phyloP scores from a whole-genome alignment of 768 basidiomycete species.

The Gautieria morchelliformis region DNA sequence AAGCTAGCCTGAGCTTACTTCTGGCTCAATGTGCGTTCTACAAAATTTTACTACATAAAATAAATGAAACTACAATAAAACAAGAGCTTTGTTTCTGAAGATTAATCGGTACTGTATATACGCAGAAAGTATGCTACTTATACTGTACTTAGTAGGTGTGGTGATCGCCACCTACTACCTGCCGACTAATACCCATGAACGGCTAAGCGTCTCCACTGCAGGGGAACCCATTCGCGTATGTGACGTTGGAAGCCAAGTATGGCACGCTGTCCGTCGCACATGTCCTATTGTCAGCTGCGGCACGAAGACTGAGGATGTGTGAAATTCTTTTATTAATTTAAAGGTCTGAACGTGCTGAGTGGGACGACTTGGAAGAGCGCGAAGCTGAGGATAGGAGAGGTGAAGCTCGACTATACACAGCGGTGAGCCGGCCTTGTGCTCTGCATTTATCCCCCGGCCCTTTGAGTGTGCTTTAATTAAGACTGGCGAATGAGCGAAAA shows the following conservation, averaged over 20 bases:
- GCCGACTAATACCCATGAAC: too few relatives aligned
- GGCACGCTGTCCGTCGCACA: constrained; percentile 47
- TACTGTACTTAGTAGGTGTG: too few relatives aligned
- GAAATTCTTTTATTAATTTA: too few relatives aligned
- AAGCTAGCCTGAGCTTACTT: too few relatives aligned
- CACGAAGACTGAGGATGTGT: background rate
- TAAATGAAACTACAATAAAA: too few relatives aligned
- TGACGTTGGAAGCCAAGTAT: constrained; percentile 64
- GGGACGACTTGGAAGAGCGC: constrained; percentile 86
- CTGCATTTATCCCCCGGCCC: background rate
- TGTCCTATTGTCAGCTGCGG: background rate
- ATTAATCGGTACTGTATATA: too few relatives aligned
- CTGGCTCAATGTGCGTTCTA: too few relatives aligned
- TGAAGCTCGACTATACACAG: constrained; percentile 64
- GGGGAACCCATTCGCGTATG: constrained; percentile 56
- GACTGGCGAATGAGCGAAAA: constrained; percentile 23
- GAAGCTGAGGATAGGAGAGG: constrained; percentile 73
- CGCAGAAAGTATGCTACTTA: too few relatives aligned
- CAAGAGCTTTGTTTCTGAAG: too few relatives aligned
- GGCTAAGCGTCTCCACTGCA: too few relatives aligned
- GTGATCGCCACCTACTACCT: too few relatives aligned
- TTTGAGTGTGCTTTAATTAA: background rate
- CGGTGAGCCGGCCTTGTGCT: constrained; percentile 32
- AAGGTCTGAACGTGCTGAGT: constrained; percentile 70
- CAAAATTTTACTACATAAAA: too few relatives aligned